These are phyloP conservation scores for Salicornia ramosissima DNA, from an alignment of 148 eudicot species.

Conservation along the genomic window DNA sequence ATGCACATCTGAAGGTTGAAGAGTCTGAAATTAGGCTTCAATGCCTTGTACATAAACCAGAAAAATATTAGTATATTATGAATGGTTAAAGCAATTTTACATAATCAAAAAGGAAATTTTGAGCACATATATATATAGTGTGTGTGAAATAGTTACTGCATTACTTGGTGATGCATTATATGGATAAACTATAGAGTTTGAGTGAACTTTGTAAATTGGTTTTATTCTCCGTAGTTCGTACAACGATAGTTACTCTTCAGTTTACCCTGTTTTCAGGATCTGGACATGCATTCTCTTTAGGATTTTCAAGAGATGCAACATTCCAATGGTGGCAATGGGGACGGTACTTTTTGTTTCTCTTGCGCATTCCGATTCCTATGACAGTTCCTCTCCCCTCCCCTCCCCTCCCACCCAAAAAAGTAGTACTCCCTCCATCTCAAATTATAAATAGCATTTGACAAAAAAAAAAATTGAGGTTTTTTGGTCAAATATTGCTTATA, in stretches of 20 bases:
- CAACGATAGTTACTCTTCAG: not conserved
- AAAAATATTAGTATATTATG: not conserved
- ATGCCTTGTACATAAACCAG: not conserved
- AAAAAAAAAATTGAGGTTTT: no score
- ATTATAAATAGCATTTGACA: no score
- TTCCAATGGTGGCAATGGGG: slow-evolving; percentile 90
- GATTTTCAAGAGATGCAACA: slow-evolving; percentile 68
- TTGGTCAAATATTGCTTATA: no score
- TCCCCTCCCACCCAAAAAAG: not conserved
- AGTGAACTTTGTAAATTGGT: not conserved
- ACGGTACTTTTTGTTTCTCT: slow-evolving; percentile 48
- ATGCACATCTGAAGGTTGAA: not conserved
- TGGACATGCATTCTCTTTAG: slow-evolving; percentile 96
- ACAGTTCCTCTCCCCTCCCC: not conserved
- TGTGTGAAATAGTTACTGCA: no score
- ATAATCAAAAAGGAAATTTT: no score
- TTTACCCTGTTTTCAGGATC: slow-evolving; percentile 43
- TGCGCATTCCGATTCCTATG: not conserved
- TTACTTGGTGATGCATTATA: not conserved
- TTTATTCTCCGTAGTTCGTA: not conserved
- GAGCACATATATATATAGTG: no score
- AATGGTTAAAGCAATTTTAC: no score
- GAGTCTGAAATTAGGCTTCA: not conserved
- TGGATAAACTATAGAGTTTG: not conserved
- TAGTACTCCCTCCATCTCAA: no score